Evolutionary conservation across 768 basidiomycete species (phyloP), one percentile per base, ranked within the genome.

Genomic region (Pulveroboletus ravenelii): DNA sequence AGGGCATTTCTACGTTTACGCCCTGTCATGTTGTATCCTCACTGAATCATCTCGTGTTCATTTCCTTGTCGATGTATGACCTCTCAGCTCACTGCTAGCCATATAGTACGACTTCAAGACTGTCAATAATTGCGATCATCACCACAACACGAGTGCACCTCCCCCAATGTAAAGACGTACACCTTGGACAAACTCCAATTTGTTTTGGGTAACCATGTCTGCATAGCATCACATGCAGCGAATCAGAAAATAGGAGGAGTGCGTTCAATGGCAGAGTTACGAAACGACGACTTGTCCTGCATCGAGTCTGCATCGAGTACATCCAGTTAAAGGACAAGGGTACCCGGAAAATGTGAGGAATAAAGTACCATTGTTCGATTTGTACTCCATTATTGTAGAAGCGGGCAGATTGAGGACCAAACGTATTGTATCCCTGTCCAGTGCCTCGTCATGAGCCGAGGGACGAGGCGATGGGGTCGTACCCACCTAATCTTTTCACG

Each of bases 321-420:
- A 6, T 10, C 13, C 15, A 31, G 43, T 61, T 15, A 61, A 18
- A 5, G 13, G 47, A 47, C 29, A 38, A 20, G 12, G 6, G 10
- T 2, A 13, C 29, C 10, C 14, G 8, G 20, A 36, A 34, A 27
- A 31, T 27, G 6, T 1, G 32, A 17, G 42, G 42, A 35, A 43
- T 5, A 45, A 48, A 20, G 38, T 50, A 87, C 89, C 89, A 54
- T 87, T 92, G 69, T 95, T 95, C 10, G 91, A 87, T 66, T 95
- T 94, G 69, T 96, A 97, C 66, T 97, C 93, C 83, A 95, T 89
- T 53, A 85, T 78, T 1, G 92, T 94, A 17, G 79, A 73, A 2
- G 81, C 62, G 12, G 93, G 85, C 14, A 97, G 75, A 64, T 82
- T 80, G 41, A 97, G 77, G 13, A 91, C 82, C 59, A 71, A 70